Evolutionary conservation across 345 rosid species (phyloP).

Genomic region (Bruguiera sexangula): DNA sequence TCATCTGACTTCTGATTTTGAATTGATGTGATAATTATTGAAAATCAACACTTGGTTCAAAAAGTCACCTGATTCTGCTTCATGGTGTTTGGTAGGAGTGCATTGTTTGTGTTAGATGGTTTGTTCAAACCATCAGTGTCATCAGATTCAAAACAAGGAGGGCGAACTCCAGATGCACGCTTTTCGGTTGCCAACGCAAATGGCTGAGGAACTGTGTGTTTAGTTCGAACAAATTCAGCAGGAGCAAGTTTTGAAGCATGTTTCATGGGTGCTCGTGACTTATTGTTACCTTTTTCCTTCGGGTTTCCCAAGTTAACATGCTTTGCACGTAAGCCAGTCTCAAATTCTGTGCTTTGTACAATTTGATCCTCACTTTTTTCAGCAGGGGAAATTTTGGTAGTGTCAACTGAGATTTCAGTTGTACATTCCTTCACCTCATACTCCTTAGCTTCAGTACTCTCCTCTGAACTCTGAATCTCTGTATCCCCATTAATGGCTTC

Average conservation of each 20-base stretch:
- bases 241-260: conserved; percentile 40
- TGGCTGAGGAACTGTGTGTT: conserved; percentile 82
- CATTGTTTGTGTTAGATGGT: conserved; percentile 24
- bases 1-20: neutral
- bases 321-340: conserved; percentile 26
- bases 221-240: conserved; percentile 44
- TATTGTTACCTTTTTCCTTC: conserved; percentile 27
- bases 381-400: conserved; percentile 23
- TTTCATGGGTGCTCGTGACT: conserved; percentile 32
- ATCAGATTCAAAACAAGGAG: conserved; percentile 32
- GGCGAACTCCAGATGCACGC: conserved; percentile 71
- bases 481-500: conserved; percentile 45
- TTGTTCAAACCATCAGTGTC: conserved; percentile 30
- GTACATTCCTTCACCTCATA: conserved; percentile 86
- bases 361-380: conserved; percentile 30
- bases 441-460: conserved; percentile 57
- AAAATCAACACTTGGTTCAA: conserved; percentile 1
- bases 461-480: conserved; percentile 45
- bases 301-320: conserved; percentile 26
- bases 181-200: conserved; percentile 81
- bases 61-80: conserved; percentile 46
- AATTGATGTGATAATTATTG: neutral
- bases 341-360: conserved; percentile 21
- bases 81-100: conserved; percentile 21
- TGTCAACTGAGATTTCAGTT: conserved; percentile 46